Percentiles rank a stretch among this genome's conserved stretches.
phyloP scores from a whole-genome alignment of 1,284 basidiomycete species.

The Fomitiporia mediterranea region DNA sequence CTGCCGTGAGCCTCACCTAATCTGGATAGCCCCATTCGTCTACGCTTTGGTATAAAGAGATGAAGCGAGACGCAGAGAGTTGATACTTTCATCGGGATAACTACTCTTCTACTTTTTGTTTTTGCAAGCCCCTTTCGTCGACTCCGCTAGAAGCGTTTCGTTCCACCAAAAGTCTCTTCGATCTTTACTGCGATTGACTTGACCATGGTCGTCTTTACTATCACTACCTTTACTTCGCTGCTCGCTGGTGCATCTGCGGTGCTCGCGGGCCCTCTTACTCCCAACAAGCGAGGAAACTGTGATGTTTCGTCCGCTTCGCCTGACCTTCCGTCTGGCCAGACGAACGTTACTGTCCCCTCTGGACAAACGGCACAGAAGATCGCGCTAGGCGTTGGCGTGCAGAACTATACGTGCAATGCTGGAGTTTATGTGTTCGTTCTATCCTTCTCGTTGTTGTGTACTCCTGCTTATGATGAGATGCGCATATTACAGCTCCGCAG shows the following conservation, averaged over 20 bases:
- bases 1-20: no score
- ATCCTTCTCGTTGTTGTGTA: neutral
- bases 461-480: neutral
- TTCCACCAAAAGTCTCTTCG: neutral
- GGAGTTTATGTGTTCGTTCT: constrained; percentile 34
- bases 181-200: neutral
- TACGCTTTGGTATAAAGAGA: neutral
- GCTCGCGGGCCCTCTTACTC: neutral
- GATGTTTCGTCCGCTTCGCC: constrained; percentile 23
- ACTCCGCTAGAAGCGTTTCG: neutral
- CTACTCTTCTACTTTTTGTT: neutral
- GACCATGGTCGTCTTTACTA: constrained; percentile 10
- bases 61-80: neutral
- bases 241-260: constrained; percentile 4
- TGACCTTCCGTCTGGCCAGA: constrained; percentile 27
- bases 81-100: no score
- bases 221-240: constrained; percentile 8
- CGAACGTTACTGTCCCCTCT: constrained; percentile 33
- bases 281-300: constrained; percentile 15
- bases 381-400: constrained; percentile 43
- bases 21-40: neutral
- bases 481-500: constrained; percentile 29
- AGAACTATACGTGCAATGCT: constrained; percentile 39
- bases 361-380: constrained; percentile 35
- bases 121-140: neutral